Base-by-base conservation (phyloP, 148 eudicot genomes). In the Silene conica region DNA sequence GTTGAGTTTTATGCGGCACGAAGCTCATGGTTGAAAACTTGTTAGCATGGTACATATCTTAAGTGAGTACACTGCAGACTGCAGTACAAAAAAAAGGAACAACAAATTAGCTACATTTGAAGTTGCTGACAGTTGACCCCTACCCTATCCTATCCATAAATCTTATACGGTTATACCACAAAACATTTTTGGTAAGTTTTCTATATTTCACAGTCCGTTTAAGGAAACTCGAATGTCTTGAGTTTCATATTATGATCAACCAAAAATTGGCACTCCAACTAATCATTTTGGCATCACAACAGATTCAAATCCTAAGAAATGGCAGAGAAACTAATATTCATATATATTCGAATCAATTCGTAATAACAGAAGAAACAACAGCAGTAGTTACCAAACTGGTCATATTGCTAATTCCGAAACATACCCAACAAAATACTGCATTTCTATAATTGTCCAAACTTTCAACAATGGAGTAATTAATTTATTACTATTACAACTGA, bases 1-100 rank as follows among this genome's bases (percentile, higher is more conserved):
- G 74, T 78, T 81, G 87, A 68, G 79, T 76, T 78, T 80, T 85
- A 70, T 83, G 84, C 26, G 88, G 86, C 63, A 79, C 86, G 81
- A 83, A 77, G 76, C 86, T 80, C 72, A 83, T 69, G 34, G 86
- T 80, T 28, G 88, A 81, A 72, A 85, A 75, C 64, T 83, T 87
- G 65, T 77, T 82, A 69, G 84, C 69, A 54, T 83, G 88, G 78
- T 85, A 87, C 90, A 87, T 87, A 69, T 60, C 60, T 50, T 74
- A 55, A 78, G 67, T 67, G 48, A n/a, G n/a, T n/a, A n/a, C n/a
- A n/a, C n/a, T n/a, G n/a, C n/a, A n/a, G n/a, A 26, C 82, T 79
- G 71, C 43, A 62, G 65, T 18, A 20, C 73, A 80, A 58, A 26
- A 56, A 69, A 26, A 72, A 20, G 6, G 4, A 25, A 43, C 19